Conservation (phyloP, 495 filamentous ascomycete species). For the Podospora appendiculata region DNA sequence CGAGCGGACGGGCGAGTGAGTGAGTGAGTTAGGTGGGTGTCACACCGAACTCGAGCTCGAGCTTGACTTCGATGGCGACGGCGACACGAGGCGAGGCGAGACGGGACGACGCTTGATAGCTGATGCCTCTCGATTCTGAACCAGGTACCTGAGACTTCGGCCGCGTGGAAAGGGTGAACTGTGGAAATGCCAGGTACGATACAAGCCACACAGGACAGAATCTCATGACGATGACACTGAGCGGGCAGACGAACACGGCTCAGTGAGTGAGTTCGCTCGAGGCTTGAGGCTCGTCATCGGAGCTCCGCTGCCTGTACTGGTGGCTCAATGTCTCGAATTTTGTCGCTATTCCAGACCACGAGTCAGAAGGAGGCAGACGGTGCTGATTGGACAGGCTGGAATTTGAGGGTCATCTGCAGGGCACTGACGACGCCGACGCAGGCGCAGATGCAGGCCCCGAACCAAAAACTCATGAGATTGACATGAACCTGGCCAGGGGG, state of each 20-base stretch:
- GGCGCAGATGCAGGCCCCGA: constrained; percentile 5
- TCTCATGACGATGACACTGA: background rate
- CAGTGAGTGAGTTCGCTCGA: too few relatives aligned
- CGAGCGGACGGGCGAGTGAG: too few relatives aligned
- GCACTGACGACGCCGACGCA: background rate
- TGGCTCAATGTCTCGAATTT: background rate
- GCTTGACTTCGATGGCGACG: too few relatives aligned
- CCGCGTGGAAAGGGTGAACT: too few relatives aligned
- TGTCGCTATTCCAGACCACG: constrained; percentile 3
- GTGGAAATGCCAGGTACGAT: too few relatives aligned
- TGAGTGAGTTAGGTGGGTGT: too few relatives aligned
- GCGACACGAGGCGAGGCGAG: too few relatives aligned
- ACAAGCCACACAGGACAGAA: background rate
- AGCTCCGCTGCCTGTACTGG: background rate
- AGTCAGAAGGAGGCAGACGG: background rate
- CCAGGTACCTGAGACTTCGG: too few relatives aligned
- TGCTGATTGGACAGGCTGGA: constrained; percentile 7
- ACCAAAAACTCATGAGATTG: constrained; percentile 1
- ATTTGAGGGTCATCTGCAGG: constrained; percentile 10
- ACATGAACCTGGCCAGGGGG: constrained; percentile 8
- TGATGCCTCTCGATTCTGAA: too few relatives aligned
- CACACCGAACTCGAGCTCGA: too few relatives aligned
- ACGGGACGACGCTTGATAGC: too few relatives aligned
- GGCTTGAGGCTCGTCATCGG: background rate
- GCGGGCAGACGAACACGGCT: background rate